Conservation (phyloP, 805 yeast species). For the Jamesozyma hellenica region DNA sequence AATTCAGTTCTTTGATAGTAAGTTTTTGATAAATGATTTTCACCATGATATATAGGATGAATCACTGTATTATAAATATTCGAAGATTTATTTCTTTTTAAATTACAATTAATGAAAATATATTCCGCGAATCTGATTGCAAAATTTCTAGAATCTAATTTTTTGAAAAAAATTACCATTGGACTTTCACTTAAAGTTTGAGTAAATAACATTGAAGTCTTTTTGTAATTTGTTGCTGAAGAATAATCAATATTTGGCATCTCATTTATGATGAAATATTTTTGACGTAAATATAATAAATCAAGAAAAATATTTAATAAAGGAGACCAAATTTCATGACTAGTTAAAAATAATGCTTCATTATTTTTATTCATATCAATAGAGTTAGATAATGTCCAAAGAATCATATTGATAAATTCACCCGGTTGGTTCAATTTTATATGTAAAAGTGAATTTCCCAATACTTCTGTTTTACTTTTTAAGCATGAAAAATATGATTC, state of each 20-base stretch:
- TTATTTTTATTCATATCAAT: conserved; percentile 6
- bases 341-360: conserved; percentile 6
- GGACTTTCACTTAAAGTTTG: conserved; percentile 17
- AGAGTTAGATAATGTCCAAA: conserved; percentile 22
- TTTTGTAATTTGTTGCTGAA: background rate
- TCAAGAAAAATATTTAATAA: conserved; percentile 15
- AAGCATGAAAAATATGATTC: conserved; percentile 19
- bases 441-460: conserved; percentile 17
- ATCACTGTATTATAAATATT: background rate
- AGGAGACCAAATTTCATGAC: conserved; percentile 23
- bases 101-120: conserved; percentile 13
- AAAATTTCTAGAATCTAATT: conserved; percentile 12
- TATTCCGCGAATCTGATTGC: conserved; percentile 11
- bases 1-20: conserved; percentile 10
- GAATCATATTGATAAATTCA: conserved; percentile 19
- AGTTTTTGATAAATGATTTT: conserved; percentile 9
- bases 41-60: conserved; percentile 16
- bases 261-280: conserved; percentile 17
- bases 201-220: conserved; percentile 2
- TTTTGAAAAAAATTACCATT: conserved; percentile 10
- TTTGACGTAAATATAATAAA: conserved; percentile 18
- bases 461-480: conserved; percentile 11
- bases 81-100: background rate
- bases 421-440: conserved; percentile 14
- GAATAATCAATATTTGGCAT: background rate